Evolutionary conservation across 2,329 filamentous ascomycete species (phyloP), one percentile per base, ranked within the genome.

Genomic region (Xylaria digitata): DNA sequence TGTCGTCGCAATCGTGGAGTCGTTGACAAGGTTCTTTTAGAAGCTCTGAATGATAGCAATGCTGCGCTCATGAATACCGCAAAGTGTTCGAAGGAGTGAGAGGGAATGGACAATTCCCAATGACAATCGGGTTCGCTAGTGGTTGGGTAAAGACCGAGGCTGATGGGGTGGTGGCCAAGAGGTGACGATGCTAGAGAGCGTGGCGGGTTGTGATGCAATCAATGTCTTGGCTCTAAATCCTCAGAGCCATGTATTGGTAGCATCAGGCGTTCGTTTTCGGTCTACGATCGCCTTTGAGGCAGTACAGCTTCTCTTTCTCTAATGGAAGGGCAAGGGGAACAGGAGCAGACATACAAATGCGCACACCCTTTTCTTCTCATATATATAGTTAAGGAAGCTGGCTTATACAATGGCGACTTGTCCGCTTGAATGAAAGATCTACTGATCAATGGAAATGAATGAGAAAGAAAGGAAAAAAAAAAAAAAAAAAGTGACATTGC

Each of bases 191-290:
- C 45, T 13, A 42, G 65, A 65, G 56, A 57, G 52, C 55, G 65
- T 57, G 52, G 65, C 37, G 45, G 61, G 32, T 46, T 67, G 65
- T 53, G 61, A 65, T 67, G 65, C 56, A 65, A 67, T 61, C 49
- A 56, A 56, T 55, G 49, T 56, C 59, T 61, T 52, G 59, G 58
- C 52, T 66, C 58, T 15, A 43, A 26, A 34, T 54, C 19, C 17
- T 61, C 26, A 42, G 46, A 11, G 6, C 45, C 26, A n/a, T 37
- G 45, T 37, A 40, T 15, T 42, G 19, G 30, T 59, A 42, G 13
- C 13, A 42, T 26, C 46, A 42, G 42, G 37, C 40, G 32, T 61
- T 53, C n/a, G 19, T 34, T 52, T 52, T 19, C 26, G 17, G 49
- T 37, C 49, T 37, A 30, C 19, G 49, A n/a, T 21, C n/a, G 30